Percentiles rank a stretch among this genome's conserved stretches.
Evolutionary conservation across 345 rosid species (phyloP).

Genomic region (Brassica juncea): DNA sequence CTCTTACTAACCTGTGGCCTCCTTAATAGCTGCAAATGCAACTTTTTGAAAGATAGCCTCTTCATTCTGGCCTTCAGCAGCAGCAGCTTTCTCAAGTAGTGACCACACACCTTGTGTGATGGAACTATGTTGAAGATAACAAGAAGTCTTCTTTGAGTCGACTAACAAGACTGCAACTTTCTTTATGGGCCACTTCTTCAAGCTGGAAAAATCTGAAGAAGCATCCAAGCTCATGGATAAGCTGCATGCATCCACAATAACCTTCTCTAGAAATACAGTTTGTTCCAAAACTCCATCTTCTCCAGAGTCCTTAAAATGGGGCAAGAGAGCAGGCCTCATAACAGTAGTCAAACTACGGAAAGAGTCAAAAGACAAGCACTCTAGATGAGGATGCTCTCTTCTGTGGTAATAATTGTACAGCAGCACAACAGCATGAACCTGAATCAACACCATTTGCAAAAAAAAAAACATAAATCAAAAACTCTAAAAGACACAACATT

Average conservation of each 20-base stretch:
- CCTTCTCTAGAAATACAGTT: slow-evolving; percentile 50
- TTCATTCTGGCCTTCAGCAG: slow-evolving; percentile 23
- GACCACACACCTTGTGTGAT: slow-evolving; percentile 76
- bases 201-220: slow-evolving; percentile 43
- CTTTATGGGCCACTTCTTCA: slow-evolving; percentile 60
- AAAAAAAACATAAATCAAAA: not conserved
- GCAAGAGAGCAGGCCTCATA: slow-evolving; percentile 53
- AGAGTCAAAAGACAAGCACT: slow-evolving; percentile 52
- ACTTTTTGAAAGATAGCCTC: slow-evolving; percentile 47
- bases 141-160: slow-evolving; percentile 55
- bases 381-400: slow-evolving; percentile 54
- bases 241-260: slow-evolving; percentile 68
- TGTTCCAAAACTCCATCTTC: slow-evolving; percentile 17
- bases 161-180: slow-evolving; percentile 63
- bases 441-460: slow-evolving; percentile 19
- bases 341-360: slow-evolving; percentile 65
- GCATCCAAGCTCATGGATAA: slow-evolving; percentile 55
- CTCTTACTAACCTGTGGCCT: slow-evolving; percentile 38
- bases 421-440: slow-evolving; percentile 77
- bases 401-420: slow-evolving; percentile 75
- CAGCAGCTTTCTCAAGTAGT: slow-evolving; percentile 56
- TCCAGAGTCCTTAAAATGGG: slow-evolving; percentile 49
- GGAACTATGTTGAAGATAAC: slow-evolving; percentile 52
- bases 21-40: slow-evolving; percentile 71
- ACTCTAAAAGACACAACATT: not conserved